These are phyloP conservation scores for Aspergillus texensis DNA, from an alignment of 2,329 filamentous ascomycete genomes.

Conservation along the genomic window DNA sequence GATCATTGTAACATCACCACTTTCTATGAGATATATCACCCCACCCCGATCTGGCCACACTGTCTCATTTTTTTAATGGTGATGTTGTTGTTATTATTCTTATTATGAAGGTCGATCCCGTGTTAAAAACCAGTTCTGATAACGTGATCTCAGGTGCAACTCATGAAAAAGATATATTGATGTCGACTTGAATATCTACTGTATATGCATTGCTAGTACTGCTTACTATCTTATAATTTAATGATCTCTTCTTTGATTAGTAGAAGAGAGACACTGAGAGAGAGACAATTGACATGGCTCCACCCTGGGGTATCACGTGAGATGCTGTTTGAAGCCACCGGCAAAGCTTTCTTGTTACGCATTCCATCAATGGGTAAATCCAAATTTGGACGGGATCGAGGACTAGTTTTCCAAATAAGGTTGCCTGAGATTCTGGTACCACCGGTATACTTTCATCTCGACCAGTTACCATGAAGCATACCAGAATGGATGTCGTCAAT, in stretches of 20 bases:
- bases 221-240: neutral
- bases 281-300: neutral
- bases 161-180: neutral
- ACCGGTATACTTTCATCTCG: neutral
- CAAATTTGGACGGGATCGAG: neutral
- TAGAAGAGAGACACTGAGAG: too few species aligned
- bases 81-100: neutral
- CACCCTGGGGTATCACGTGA: neutral
- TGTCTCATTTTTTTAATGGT: neutral
- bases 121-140: neutral
- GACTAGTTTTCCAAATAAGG: neutral
- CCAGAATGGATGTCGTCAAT: neutral
- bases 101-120: neutral
- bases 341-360: neutral
- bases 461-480: neutral
- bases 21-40: neutral
- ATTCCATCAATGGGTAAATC: neutral
- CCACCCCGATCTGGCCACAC: neutral
- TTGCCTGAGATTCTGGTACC: neutral
- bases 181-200: neutral
- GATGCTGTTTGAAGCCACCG: neutral
- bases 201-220: neutral
- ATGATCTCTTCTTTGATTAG: neutral
- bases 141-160: neutral
- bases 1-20: conserved; percentile 2